Conservation (phyloP, 2,329 filamentous ascomycete species). For the Aspergillus viridinutans region DNA sequence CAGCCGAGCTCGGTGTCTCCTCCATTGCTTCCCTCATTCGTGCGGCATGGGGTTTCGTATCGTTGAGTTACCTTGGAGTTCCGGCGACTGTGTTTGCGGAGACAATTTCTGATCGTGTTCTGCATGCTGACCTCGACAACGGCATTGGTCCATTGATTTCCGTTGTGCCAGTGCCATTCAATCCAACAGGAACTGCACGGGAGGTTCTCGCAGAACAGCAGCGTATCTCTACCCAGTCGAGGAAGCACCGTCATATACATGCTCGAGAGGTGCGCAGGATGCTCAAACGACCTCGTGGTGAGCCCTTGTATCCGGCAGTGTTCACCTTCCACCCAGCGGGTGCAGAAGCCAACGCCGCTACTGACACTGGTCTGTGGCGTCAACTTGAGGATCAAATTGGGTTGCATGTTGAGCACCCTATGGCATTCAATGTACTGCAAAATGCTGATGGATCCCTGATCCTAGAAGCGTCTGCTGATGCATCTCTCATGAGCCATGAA, state of each 20-base stretch:
- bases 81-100: constrained; percentile 28
- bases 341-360: constrained; percentile 1
- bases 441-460: constrained; percentile 14
- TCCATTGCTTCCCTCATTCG: constrained; percentile 28
- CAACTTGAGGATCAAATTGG: constrained; percentile 29
- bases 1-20: constrained; percentile 21
- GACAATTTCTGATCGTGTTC: constrained; percentile 29
- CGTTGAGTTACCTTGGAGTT: constrained; percentile 23
- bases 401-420: constrained; percentile 39
- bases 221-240: constrained; percentile 20
- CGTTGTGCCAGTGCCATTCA: constrained; percentile 32
- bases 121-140: constrained; percentile 23
- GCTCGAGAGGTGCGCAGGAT: constrained; percentile 27
- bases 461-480: constrained; percentile 24
- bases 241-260: constrained; percentile 26
- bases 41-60: constrained; percentile 27
- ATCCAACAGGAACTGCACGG: constrained; percentile 18
- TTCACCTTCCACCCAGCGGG: constrained; percentile 28
- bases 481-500: constrained; percentile 21
- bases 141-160: constrained; percentile 31
- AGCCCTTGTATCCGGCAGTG: constrained; percentile 29
- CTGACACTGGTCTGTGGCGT: constrained; percentile 19
- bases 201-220: constrained; percentile 24
- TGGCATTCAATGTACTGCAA: constrained; percentile 38
- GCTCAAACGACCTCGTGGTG: constrained; percentile 20